Evolutionary conservation across 2,329 filamentous ascomycete species (phyloP), one percentile per base, ranked within the genome.

Genomic region (Biscogniauxia sp.): DNA sequence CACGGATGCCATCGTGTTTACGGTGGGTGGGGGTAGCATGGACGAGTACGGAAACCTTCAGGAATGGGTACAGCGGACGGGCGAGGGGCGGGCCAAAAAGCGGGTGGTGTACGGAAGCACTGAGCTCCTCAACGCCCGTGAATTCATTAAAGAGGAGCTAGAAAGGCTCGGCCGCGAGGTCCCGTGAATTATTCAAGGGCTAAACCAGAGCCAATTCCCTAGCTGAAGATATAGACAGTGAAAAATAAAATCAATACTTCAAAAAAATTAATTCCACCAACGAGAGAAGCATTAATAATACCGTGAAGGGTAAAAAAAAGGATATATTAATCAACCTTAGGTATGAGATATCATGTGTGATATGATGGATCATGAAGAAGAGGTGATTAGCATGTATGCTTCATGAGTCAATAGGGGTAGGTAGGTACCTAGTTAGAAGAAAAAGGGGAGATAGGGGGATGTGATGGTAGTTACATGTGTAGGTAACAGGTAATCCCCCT

Each of bases 31-130:
- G 53, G 95, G 95, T 51, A 97, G 93, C 73, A 98, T 99, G 91
- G 95, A 99, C 69, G 95, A 99, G 75, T 99, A 98, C 74, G 94
- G 93, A 20, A 99, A 99, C 76, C 75, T 99, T 73, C 92, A 97
- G 74, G 95, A 98, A 73, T 99, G 95, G 95, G 92, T 94, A 5
- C 87, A 86, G 74, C 84, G 94, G 66, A 93, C 92, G 3, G 81
- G 82, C 54, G 86, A 86, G 15, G 84, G 85, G 58, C 84, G 86
- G 8, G 83, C 86, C 20, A 89, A 86, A 74, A 90, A 91, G 76
- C 84, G 93, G 65, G 90, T 99, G 9, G 91, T 98, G 1, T 99
- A 99, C 75, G 95, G 95, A 19, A 96, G 93, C 72, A 99, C 95
- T 15, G 94, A 92, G 74, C 80, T 92, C 73, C 79, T 91, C 62